Base-by-base conservation (phyloP, 2,329 filamentous ascomycete species). In the Salinomyces thailandicus region DNA sequence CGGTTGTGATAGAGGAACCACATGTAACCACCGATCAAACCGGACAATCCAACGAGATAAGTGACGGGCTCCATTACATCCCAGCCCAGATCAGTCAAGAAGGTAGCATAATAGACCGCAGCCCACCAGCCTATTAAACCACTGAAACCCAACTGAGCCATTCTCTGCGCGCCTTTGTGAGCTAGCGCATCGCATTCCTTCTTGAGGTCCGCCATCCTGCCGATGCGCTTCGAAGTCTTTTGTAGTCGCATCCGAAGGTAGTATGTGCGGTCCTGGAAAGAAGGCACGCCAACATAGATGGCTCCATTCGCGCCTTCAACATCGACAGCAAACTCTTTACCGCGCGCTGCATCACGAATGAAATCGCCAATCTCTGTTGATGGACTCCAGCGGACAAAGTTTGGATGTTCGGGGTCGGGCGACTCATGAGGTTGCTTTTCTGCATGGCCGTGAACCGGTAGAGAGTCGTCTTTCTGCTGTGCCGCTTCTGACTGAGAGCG, bases 1-100 rank as follows among this genome's bases (percentile, higher is more conserved):
- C 83, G 76, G 62, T 87, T 93, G 64, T 94, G 84, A 62, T 87
- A 93, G 9, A 94, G 66, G 58, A 95, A 94, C 85, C 85, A 95
- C 36, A 93, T 68, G 53, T 95, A 95, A 47, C 85, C 87, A 5
- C 80, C 80, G 66, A 94, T 93, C 52, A 94, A 75, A 9, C 82
- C 86, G 1, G 79, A 76, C 45, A 95, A 68, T n/a, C 85, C 83
- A 2, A 83, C 85, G 12, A 94, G 75, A 54, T 94, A 94, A 20
- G 85, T 93, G 2, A 93, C 76, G 0, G 85, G 86, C 61, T 93
- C 86, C 68, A 94, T 86, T 5, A 85, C 73, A 51, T 93, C 85
- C 86, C 86, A 94, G 4, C 86, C 86, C 42, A 82, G 69, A 28
- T 85, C 76, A 0, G 85, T 93, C 46, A 69, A 62, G 48, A 79